These are phyloP conservation scores for Hordeum pubiflorum DNA, from an alignment of 202 grass and related monocot genomes.

Conservation along the genomic window DNA sequence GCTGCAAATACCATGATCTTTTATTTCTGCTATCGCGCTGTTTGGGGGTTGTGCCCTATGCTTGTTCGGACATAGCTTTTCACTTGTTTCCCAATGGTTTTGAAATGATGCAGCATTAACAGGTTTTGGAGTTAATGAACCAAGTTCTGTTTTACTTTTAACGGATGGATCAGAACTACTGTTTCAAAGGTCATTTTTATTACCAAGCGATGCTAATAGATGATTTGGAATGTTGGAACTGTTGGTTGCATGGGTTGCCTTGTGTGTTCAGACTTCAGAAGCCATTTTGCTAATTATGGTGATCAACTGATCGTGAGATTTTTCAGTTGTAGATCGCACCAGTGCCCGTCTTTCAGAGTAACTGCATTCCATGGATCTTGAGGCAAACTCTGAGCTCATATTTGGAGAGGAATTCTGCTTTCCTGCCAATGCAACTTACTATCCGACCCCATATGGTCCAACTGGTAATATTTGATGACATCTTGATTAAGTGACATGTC, in stretches of 20 bases:
- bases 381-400: conserved; percentile 37
- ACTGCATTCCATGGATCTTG: conserved; percentile 32
- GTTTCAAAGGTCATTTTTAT: not conserved
- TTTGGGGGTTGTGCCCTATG: not conserved
- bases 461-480: conserved; percentile 28
- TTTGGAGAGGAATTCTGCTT: conserved; percentile 50
- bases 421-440: conserved; percentile 29
- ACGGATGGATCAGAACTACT: not conserved
- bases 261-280: not conserved
- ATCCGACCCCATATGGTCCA: conserved; percentile 31
- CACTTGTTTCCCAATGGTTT: not conserved
- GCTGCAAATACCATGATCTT: not conserved
- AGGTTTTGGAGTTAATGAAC: not conserved
- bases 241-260: conserved; percentile 2
- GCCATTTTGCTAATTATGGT: not conserved
- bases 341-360: not conserved
- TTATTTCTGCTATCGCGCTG: not conserved
- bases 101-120: not conserved
- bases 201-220: not conserved
- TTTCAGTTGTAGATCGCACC: not conserved
- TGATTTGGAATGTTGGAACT: not conserved
- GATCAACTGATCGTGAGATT: not conserved
- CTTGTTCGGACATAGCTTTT: not conserved
- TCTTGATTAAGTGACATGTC: conserved; percentile 4
- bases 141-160: not conserved